A percentile compares a stretch with the other conserved stretches of the same genome.
These are phyloP conservation scores for Coemansia reversa DNA, from an alignment of 192 early-diverging fungal genomes.

Conservation along the genomic window DNA sequence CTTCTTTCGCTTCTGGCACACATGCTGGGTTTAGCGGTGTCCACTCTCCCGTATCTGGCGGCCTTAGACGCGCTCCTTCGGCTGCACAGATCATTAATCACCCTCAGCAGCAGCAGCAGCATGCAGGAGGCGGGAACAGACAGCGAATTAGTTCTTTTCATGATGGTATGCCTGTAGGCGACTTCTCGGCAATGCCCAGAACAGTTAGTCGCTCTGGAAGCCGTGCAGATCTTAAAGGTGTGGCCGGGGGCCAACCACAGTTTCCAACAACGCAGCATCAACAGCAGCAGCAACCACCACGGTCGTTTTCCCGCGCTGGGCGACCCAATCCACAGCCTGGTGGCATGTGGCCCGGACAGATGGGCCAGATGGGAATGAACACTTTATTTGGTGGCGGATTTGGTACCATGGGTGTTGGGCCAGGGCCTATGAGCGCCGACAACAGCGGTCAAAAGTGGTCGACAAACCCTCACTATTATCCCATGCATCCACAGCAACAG, in stretches of 20 bases:
- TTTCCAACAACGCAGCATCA: constrained; percentile 7
- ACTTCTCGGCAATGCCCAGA: constrained; percentile 27
- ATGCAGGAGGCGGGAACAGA: constrained; percentile 17
- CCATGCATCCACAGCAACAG: constrained; percentile 10
- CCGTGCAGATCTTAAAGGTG: constrained; percentile 30
- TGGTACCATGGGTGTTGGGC: constrained; percentile 37
- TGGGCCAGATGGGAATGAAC: constrained; percentile 31
- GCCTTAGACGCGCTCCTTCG: constrained; percentile 39
- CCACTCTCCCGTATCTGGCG: constrained; percentile 17
- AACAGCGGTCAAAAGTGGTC: constrained; percentile 23
- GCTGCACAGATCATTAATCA: constrained; percentile 32
- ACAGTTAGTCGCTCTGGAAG: constrained; percentile 42
- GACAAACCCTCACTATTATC: constrained; percentile 20
- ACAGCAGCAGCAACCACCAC: constrained; percentile 16
- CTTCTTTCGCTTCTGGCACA: constrained; percentile 13
- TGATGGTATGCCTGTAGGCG: constrained; percentile 31
- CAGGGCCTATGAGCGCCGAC: constrained; percentile 5
- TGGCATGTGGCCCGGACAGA: constrained; percentile 32
- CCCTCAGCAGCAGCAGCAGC: constrained; percentile 20
- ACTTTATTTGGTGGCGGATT: constrained; percentile 48
- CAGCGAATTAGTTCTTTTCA: constrained; percentile 44
- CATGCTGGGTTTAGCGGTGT: constrained; percentile 12
- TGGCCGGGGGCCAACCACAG: constrained; percentile 7
- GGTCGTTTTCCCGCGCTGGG: constrained; percentile 42
- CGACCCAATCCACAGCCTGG: constrained; percentile 14